A percentile compares a stretch with the other conserved stretches of the same genome.
phyloP scores from a whole-genome alignment of 495 filamentous ascomycete species.

The Xylaria longipes region DNA sequence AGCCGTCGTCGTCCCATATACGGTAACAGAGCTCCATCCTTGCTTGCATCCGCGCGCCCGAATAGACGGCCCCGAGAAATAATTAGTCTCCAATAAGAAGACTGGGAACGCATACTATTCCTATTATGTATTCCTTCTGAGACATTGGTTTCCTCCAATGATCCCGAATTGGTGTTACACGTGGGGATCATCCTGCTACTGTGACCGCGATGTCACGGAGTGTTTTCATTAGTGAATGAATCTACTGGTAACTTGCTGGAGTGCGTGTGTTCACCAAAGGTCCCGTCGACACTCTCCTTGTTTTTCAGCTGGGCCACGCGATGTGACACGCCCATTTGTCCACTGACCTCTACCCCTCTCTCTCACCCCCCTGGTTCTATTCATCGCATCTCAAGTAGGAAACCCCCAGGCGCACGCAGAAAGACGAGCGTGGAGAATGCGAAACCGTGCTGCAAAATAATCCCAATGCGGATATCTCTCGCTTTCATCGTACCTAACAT shows the following conservation, averaged over 20 bases:
- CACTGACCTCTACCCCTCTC: background rate
- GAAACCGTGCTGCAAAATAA: background rate
- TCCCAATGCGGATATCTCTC: background rate
- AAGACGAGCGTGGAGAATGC: background rate
- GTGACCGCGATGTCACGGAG: background rate
- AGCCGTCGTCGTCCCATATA: conserved; percentile 5
- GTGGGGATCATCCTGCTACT: background rate
- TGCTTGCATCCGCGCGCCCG: conserved; percentile 12
- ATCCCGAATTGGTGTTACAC: conserved; percentile 19
- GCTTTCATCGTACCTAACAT: background rate
- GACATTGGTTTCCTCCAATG: conserved; percentile 4
- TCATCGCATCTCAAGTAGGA: background rate
- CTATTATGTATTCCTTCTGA: conserved; percentile 4
- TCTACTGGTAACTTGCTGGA: background rate
- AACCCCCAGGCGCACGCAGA: background rate
- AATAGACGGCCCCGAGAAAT: background rate
- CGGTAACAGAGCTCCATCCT: background rate
- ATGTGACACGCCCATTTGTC: background rate
- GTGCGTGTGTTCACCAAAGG: background rate
- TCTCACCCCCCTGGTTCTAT: background rate
- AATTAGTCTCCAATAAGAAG: conserved; percentile 17
- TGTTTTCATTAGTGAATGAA: background rate
- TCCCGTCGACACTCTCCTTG: background rate
- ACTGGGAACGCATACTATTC: conserved; percentile 1
- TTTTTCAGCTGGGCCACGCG: conserved; percentile 18